A percentile compares a stretch with the other conserved stretches of the same genome.
These are phyloP conservation scores for Ochetophila trinervis DNA, from an alignment of 306 rosid genomes.

Conservation along the genomic window DNA sequence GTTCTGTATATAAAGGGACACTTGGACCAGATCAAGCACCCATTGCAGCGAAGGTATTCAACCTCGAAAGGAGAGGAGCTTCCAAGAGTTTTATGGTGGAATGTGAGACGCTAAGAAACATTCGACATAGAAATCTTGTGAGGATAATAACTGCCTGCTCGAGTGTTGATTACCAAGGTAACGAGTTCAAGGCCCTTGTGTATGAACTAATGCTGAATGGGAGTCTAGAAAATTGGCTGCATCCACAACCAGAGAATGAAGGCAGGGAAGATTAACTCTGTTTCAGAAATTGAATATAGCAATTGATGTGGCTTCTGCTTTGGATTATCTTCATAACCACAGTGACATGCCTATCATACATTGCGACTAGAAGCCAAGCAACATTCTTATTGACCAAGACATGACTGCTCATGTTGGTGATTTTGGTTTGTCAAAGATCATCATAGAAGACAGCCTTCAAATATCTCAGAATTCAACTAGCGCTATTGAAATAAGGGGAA, in stretches of 20 bases:
- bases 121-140: slow-evolving; percentile 11
- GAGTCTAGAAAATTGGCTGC: background rate
- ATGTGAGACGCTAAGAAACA: slow-evolving; percentile 3
- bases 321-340: background rate
- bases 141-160: slow-evolving; percentile 9
- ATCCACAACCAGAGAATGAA: background rate
- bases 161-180: slow-evolving; percentile 1
- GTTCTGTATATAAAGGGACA: slow-evolving; percentile 36
- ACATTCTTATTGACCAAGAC: background rate
- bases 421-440: background rate
- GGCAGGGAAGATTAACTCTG: background rate
- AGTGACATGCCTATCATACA: background rate
- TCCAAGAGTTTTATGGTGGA: slow-evolving; percentile 30
- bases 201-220: background rate
- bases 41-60: slow-evolving; percentile 33
- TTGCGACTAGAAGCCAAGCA: background rate
- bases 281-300: background rate
- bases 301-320: background rate
- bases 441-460: background rate
- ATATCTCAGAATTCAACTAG: background rate
- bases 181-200: background rate
- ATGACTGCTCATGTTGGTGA: background rate
- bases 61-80: slow-evolving; percentile 33
- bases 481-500: background rate
- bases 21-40: slow-evolving; percentile 15